Evolutionary conservation across 2,329 filamentous ascomycete species (phyloP), one percentile per base, ranked within the genome.

Genomic region (Hypocrella siamensis): DNA sequence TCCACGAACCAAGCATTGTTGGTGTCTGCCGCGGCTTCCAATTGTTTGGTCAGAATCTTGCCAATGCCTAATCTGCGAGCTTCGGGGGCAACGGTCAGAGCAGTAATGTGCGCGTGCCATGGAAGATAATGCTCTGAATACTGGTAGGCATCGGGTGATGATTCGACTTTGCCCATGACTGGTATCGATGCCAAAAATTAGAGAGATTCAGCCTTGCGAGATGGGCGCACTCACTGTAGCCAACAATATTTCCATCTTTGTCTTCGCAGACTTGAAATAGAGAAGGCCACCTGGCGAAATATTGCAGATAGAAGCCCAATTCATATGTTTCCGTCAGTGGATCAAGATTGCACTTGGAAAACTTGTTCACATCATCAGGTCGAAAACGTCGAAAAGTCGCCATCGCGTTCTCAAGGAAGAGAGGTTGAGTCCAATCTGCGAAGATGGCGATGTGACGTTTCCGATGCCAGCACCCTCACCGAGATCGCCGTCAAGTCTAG

Each of bases 51-150:
- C 24, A 98, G 66, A 28, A 79, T 77, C 37, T 79, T 83, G 31
- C 88, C 90, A 45, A 94, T 80, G 12, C 90, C 88, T 12, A 90
- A 68, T 27, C 90, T 73, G 18, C 90, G 77, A 31, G 84, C 84
- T 35, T 79, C 74, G 0, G 90, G 90, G 1, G 88, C 79, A 15
- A 98, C 83, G 1, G 90, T 96, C 31, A 98, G 66, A 22, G 88
- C 90, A 4, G 90, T 98, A 50, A 98, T 93, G 57, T 98, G 90
- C 15, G 85, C 88, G 60, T 98, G 90, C 83, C 85, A 96, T n/a
- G 88, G 88, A n/a, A 93, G 78, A 59, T 92, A 93, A 59, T 94
- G 85, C 46, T 78, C 68, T 31, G 83, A 90, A 46, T 75, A 75
- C 37, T 73, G 67, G 52, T 80, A 71, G 32, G 75, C 74, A 28